phyloP scores from a whole-genome alignment of 225 moss, liverwort and hornwort species.

The Straminergon stramineum region DNA sequence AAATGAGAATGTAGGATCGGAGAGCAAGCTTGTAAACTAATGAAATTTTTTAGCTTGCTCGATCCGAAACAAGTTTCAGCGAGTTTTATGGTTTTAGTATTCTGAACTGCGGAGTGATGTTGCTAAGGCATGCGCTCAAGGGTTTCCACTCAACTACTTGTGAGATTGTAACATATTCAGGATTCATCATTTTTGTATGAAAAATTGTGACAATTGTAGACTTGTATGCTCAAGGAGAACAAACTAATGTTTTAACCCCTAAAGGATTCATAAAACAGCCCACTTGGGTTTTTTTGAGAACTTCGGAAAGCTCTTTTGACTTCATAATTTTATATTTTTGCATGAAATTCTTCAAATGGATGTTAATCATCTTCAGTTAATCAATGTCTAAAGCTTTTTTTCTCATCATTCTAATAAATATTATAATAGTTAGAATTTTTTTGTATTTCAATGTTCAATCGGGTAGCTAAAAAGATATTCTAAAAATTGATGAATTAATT shows the following conservation, averaged over 20 bases:
- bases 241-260: not conserved
- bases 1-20: not conserved
- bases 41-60: not conserved
- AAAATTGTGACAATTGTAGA: not conserved
- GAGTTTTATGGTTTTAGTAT: not conserved
- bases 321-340: not conserved
- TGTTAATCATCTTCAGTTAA: not conserved
- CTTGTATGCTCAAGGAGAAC: too few species aligned
- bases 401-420: not conserved
- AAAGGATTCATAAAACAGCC: too few species aligned
- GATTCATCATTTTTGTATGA: not conserved
- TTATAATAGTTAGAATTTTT: not conserved
- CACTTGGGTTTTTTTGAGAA: not conserved
- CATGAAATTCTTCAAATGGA: not conserved
- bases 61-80: not conserved
- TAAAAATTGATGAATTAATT: not conserved
- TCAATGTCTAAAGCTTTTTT: not conserved
- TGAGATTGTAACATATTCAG: not conserved
- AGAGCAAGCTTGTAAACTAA: not conserved
- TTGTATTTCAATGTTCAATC: not conserved
- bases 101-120: not conserved
- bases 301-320: accelerated
- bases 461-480: not conserved
- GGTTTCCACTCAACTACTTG: not conserved
- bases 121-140: not conserved